Evolutionary conservation across 139 green algal species (phyloP).

Genomic region (Tetratostichococcus sp.): DNA sequence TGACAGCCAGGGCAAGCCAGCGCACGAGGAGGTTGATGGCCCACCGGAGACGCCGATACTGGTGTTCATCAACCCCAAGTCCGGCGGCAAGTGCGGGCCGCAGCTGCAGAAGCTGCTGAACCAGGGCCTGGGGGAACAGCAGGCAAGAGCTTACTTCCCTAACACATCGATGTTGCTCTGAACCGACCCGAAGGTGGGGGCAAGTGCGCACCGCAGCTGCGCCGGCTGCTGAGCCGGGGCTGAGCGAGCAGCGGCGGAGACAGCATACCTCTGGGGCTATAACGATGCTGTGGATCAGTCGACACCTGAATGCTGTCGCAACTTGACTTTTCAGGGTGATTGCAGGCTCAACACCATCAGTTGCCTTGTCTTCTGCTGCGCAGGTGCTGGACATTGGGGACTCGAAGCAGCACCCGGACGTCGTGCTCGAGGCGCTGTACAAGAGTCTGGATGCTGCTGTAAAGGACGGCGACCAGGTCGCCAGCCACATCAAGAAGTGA

Average conservation of each 20-base stretch:
- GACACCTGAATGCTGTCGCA: too few species aligned
- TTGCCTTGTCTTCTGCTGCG: too few species aligned
- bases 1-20: background rate
- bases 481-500: background rate
- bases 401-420: slow-evolving; percentile 20
- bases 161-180: too few species aligned
- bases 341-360: too few species aligned
- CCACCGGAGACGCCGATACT: background rate
- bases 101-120: slow-evolving; percentile 10
- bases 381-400: background rate
- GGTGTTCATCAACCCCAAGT: slow-evolving; percentile 18
- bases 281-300: too few species aligned
- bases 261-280: too few species aligned
- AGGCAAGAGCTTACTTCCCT: background rate
- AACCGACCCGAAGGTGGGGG: too few species aligned
- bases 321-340: too few species aligned
- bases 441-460: slow-evolving; percentile 21
- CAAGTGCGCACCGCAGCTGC: too few species aligned
- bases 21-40: background rate
- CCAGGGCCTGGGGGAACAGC: slow-evolving; percentile 8
- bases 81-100: slow-evolving; percentile 9
- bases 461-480: slow-evolving; percentile 15
- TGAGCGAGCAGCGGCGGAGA: too few species aligned
- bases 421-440: slow-evolving; percentile 25
- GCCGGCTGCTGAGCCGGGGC: too few species aligned